Evolutionary conservation across 164 flowering plant genomes (phyloP), one percentile per base, ranked within the genome.

Genomic region (Echeveria elegans): DNA sequence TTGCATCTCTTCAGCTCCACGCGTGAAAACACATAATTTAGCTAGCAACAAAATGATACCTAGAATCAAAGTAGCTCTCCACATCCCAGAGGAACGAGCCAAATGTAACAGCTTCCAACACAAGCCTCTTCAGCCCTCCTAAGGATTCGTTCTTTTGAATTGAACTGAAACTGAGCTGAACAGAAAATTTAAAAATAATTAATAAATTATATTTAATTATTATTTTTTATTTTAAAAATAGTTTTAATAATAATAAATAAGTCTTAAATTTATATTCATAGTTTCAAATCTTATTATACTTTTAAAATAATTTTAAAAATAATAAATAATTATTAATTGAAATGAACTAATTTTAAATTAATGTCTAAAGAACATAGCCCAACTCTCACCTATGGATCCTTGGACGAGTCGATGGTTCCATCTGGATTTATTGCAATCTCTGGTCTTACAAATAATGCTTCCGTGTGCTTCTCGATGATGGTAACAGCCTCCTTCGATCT

Each of bases 1-100:
- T n/a, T n/a, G n/a, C n/a, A n/a, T n/a, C n/a, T n/a, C 19, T 43
- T 15, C 16, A 43, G 47, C n/a, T 43, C 18, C 47, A 12, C 16
- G 47, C 1, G 26, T 52, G 0, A 19, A n/a, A 26, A 53, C 30
- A 24, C 14, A 53, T 23, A 26, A 30, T 18, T 80, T 77, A 91
- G 63, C 78, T 84, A 28, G 74, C 26, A 36, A 87, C 96, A 68
- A 91, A 89, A 73, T 87, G 93, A 77, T 87, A 91, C 84, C 99
- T 89, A 2, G 92, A 78, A 68, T 94, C 96, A 61, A 94, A 97
- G 65, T 82, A 82, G 83, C 89, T 88, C 82, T 94, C 97, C 5
- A 89, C 96, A 67, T 94, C 99, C 97, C 97, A 91, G 6, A 94
- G 90, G 67, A 94, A 91, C 37, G 97, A 86, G 62, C 99, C 99